These are phyloP conservation scores for Exobasidium rhododendri DNA, from an alignment of 1,284 basidiomycete species.

Conservation along the genomic window DNA sequence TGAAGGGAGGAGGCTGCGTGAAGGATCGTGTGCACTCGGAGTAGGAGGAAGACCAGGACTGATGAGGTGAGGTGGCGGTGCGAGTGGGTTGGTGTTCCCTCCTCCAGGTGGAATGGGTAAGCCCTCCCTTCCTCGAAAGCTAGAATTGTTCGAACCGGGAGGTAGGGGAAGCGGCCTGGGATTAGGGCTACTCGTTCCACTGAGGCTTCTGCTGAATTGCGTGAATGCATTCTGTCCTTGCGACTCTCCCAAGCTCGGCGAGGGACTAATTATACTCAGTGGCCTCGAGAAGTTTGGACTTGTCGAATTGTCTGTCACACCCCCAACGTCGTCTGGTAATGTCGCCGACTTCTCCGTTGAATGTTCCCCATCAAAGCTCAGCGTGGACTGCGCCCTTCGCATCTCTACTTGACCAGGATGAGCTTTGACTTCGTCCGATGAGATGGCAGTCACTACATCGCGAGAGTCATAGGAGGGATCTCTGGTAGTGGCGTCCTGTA, in stretches of 20 bases:
- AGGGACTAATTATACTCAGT: background rate
- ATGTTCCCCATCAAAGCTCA: slow-evolving; percentile 15
- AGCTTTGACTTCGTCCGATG: slow-evolving; percentile 24
- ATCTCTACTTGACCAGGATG: slow-evolving; percentile 15
- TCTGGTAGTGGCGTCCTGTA: background rate
- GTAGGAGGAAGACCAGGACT: background rate
- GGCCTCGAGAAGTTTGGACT: slow-evolving; percentile 14
- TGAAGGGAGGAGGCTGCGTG: slow-evolving; percentile 49
- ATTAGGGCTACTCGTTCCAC: background rate
- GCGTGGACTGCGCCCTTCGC: slow-evolving; percentile 12
- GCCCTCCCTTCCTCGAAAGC: background rate
- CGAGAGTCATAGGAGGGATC: background rate
- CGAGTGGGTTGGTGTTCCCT: slow-evolving; percentile 34
- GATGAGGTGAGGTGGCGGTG: slow-evolving; percentile 43
- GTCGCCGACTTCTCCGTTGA: background rate
- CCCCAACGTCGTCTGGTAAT: background rate
- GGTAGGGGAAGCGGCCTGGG: background rate
- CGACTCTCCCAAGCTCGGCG: background rate
- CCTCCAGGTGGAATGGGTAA: slow-evolving; percentile 52
- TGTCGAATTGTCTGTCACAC: background rate
- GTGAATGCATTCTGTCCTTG: slow-evolving; percentile 1
- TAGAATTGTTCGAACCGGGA: background rate
- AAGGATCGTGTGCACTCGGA: background rate
- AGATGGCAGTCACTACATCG: slow-evolving; percentile 4
- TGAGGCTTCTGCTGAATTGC: background rate